A percentile compares a stretch with the other conserved stretches of the same genome.
phyloP scores from a whole-genome alignment of 2,329 filamentous ascomycete genomes.

The Alternaria panax region DNA sequence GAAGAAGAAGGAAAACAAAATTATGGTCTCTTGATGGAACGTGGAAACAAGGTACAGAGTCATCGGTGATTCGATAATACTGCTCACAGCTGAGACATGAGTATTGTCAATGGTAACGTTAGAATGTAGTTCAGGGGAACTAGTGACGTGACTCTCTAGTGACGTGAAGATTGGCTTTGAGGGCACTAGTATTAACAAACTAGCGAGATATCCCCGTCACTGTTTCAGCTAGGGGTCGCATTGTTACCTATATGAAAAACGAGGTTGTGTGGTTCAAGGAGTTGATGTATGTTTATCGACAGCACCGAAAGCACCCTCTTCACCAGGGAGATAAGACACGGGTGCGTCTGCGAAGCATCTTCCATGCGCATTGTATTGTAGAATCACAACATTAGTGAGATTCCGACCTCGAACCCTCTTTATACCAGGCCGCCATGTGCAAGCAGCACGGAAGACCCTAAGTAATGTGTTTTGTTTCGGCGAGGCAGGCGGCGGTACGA shows the following conservation, averaged over 20 bases:
- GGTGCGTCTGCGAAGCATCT: not conserved
- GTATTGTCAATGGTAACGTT: not conserved
- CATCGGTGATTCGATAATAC: not conserved
- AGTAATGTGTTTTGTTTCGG: not conserved
- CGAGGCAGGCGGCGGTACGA: not conserved
- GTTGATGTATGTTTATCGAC: not conserved
- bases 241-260: not conserved
- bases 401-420: not conserved
- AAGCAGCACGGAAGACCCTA: not conserved
- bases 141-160: not conserved
- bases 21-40: conserved; percentile 3
- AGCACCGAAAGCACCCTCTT: not conserved
- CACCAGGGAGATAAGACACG: not conserved
- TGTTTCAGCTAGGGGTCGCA: not conserved
- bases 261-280: too few species aligned
- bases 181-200: too few species aligned
- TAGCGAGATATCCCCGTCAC: not conserved
- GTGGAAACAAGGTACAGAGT: not conserved
- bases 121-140: not conserved
- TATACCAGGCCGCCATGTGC: not conserved
- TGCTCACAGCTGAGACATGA: not conserved
- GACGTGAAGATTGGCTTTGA: too few species aligned
- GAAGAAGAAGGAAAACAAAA: conserved; percentile 40
- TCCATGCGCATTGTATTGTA: too few species aligned
- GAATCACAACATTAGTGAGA: not conserved